Evolutionary conservation across 495 filamentous ascomycete species (phyloP), one percentile per base, ranked within the genome.

Genomic region (Filosporella fistucella): DNA sequence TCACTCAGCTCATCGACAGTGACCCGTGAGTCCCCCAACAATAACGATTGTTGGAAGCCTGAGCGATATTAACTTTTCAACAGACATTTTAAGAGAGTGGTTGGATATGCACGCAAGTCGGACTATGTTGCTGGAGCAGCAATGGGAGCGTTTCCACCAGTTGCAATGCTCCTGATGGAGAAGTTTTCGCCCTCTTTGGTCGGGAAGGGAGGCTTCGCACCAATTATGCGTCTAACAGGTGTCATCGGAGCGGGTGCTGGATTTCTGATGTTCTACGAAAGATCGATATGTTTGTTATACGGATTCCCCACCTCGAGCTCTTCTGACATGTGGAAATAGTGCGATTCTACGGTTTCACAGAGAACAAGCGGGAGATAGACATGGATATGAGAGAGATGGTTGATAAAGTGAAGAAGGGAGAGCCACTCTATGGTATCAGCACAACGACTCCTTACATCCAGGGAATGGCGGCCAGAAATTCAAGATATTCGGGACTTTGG

Each of bases 371-470:
- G 47, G 93, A 98, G 62, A 70, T 91, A 23, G 88, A 96, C 32
- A 86, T 91, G 82, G 93, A 98, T 63, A 98, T 96, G 89, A 80
- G 78, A 45, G 93, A 98, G 73, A 98, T 98, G 93, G 90, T 95
- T 4, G 78, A 81, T 60, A 90, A 88, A 64, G 90, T 96, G 57
- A 97, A 97, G 74, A 79, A 72, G 39, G 91, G 89, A 38, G 77
- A 95, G 67, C 81, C 94, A 16, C 68, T 97, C n/a, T 98, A 98
- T 64, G 93, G 93, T 48, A 76, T 72, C 45, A 89, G 85, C 45
- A 70, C 67, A 18, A 63, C 95, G 46, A 84, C 85, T 20, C 77
- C 88, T 47, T 85, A 96, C 65, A 82, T 96, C 72, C 93, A 98
- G 69, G 94, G 93, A 41, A 86, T 96, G 18, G 91, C 94, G 37